phyloP scores from a whole-genome alignment of 2,329 filamentous ascomycete species.

The Sclerotinia subarctica region DNA sequence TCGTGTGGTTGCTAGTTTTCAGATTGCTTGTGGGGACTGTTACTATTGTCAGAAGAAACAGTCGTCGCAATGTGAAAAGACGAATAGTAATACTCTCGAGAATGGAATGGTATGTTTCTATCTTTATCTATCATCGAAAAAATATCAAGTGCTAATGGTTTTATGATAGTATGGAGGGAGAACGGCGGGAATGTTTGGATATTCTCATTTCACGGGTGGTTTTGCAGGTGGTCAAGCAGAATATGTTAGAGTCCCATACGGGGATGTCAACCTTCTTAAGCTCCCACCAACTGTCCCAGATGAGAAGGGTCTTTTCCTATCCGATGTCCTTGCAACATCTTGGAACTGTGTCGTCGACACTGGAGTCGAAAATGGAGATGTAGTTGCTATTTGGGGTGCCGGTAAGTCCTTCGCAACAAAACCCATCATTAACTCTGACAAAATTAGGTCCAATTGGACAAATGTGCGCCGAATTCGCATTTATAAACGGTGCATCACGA shows the following conservation, averaged over 20 bases:
- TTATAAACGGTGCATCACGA: slow-evolving; percentile 68
- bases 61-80: slow-evolving; percentile 75
- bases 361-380: slow-evolving; percentile 70
- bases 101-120: slow-evolving; percentile 55
- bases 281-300: slow-evolving; percentile 78
- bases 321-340: slow-evolving; percentile 74
- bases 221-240: slow-evolving; percentile 87
- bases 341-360: slow-evolving; percentile 85
- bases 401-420: slow-evolving; percentile 38
- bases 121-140: neutral
- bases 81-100: slow-evolving; percentile 68
- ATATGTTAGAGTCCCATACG: slow-evolving; percentile 77
- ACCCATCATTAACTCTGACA: neutral
- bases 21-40: slow-evolving; percentile 73
- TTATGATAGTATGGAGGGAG: slow-evolving; percentile 60
- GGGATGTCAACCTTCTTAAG: slow-evolving; percentile 75
- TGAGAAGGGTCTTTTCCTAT: slow-evolving; percentile 75
- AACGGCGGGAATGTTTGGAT: slow-evolving; percentile 72
- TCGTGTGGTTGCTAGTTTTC: slow-evolving; percentile 80
- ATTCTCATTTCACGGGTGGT: slow-evolving; percentile 77
- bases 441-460: slow-evolving; percentile 68
- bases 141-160: neutral
- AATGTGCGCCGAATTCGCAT: slow-evolving; percentile 73
- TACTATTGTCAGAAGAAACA: slow-evolving; percentile 76
- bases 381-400: slow-evolving; percentile 80